phyloP scores from a whole-genome alignment of 495 filamentous ascomycete genomes.

The Trichoderma orchidacearum region DNA sequence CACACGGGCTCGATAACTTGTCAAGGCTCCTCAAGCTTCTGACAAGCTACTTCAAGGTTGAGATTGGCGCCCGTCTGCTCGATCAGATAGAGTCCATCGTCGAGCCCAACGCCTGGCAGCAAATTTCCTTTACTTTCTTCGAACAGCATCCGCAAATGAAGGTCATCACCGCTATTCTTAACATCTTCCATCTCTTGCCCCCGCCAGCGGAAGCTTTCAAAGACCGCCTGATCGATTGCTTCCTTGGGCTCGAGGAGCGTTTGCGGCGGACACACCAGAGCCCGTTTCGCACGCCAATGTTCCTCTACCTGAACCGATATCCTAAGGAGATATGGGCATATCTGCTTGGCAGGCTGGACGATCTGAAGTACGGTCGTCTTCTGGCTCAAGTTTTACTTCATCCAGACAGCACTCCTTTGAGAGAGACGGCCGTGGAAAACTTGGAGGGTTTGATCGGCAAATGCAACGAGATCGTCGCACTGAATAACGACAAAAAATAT shows the following conservation, averaged over 20 bases:
- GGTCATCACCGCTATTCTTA: slow-evolving; percentile 83
- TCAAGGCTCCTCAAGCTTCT: slow-evolving; percentile 76
- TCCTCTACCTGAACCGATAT: slow-evolving; percentile 88
- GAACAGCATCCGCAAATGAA: slow-evolving; percentile 87
- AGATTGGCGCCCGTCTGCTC: slow-evolving; percentile 80
- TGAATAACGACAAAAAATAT: slow-evolving; percentile 47
- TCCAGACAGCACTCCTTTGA: slow-evolving; percentile 56
- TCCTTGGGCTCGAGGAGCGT: slow-evolving; percentile 75
- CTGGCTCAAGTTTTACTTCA: slow-evolving; percentile 81
- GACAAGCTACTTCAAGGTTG: slow-evolving; percentile 98
- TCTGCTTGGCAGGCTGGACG: slow-evolving; percentile 58
- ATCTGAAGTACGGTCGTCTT: slow-evolving; percentile 83
- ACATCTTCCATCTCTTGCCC: slow-evolving; percentile 91
- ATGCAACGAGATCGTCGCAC: slow-evolving; percentile 43
- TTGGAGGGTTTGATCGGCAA: slow-evolving; percentile 52
- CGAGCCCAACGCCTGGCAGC: slow-evolving; percentile 63
- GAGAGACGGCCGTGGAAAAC: slow-evolving; percentile 60
- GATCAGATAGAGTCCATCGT: slow-evolving; percentile 90
- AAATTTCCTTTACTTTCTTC: slow-evolving; percentile 83
- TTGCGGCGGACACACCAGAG: slow-evolving; percentile 83
- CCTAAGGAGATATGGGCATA: slow-evolving; percentile 76
- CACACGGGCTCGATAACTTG: slow-evolving; percentile 81
- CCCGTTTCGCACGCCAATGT: slow-evolving; percentile 83
- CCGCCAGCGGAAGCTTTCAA: slow-evolving; percentile 83
- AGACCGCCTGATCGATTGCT: slow-evolving; percentile 72